Percentiles rank a stretch among this genome's conserved stretches.
Evolutionary conservation across 768 basidiomycete species (phyloP).

Genomic region (Lactarius sp.): DNA sequence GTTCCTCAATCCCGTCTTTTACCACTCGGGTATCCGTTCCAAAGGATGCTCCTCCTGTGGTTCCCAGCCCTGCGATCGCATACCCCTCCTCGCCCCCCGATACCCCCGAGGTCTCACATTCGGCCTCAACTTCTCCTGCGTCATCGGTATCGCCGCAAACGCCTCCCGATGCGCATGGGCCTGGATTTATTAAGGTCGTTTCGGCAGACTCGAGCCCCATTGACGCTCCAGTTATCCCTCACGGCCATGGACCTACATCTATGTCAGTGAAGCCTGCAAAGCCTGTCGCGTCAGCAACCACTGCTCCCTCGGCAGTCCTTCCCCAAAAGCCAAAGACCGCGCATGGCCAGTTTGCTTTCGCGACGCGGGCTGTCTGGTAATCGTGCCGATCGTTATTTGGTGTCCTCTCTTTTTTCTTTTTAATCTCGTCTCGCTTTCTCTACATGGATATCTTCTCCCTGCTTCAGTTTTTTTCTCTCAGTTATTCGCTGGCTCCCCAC

Average conservation of each 20-base stretch:
- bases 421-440: neutral
- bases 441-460: constrained; percentile 5
- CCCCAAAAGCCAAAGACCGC: constrained; percentile 20
- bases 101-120: constrained; percentile 32
- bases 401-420: neutral
- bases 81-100: constrained; percentile 28
- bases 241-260: neutral
- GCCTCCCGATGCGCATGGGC: constrained; percentile 26
- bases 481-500: constrained; percentile 4
- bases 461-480: neutral
- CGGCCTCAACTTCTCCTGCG: constrained; percentile 32
- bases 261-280: neutral
- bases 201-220: constrained; percentile 21
- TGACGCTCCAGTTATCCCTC: constrained; percentile 11
- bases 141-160: constrained; percentile 32
- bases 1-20: constrained; percentile 27
- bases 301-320: neutral
- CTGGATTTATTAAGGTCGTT: constrained; percentile 10
- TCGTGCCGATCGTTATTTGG: neutral
- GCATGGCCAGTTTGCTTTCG: constrained; percentile 21
- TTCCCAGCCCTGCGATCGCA: constrained; percentile 21
- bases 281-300: neutral
- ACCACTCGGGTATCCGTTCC: constrained; percentile 22
- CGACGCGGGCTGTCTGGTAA: constrained; percentile 22
- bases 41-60: constrained; percentile 23